Percentiles rank a stretch among this genome's conserved stretches.
Evolutionary conservation across 2,329 filamentous ascomycete genomes (phyloP).

Genomic region (Diplodia mutila): DNA sequence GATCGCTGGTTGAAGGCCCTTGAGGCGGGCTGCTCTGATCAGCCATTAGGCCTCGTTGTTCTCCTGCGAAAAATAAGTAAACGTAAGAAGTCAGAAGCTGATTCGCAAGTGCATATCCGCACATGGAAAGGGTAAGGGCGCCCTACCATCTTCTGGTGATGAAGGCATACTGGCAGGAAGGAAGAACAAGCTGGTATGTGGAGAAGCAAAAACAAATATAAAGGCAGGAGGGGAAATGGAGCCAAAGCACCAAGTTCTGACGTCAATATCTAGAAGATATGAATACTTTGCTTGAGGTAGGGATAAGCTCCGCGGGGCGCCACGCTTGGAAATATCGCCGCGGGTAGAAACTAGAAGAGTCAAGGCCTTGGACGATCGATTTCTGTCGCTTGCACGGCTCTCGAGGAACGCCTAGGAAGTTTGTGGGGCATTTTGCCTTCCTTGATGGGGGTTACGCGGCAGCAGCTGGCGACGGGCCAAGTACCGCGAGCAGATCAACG

Average conservation of each 20-base stretch:
- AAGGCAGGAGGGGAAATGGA: not conserved
- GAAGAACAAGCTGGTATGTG: too few species aligned
- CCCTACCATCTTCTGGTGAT: not conserved
- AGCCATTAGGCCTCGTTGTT: not conserved
- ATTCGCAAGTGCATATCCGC: not conserved
- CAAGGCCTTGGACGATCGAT: not conserved
- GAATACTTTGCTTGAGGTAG: not conserved
- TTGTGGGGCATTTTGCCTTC: not conserved
- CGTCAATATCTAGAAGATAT: not conserved
- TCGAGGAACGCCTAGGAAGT: not conserved
- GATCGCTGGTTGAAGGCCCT: slow-evolving; percentile 1
- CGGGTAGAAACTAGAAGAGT: not conserved
- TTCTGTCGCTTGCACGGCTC: not conserved
- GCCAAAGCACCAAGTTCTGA: not conserved
- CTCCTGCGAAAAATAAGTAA: not conserved
- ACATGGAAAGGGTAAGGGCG: not conserved
- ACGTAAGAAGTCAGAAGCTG: not conserved
- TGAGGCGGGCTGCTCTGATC: slow-evolving; percentile 1
- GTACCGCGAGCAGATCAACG: not conserved
- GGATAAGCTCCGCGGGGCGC: not conserved
- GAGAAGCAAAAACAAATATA: not conserved
- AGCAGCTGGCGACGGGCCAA: not conserved
- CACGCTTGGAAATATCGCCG: not conserved
- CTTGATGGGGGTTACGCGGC: not conserved
- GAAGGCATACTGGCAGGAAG: not conserved